Conservation (phyloP, 2,329 filamentous ascomycete species). For the Malbranchea zuffiana region DNA sequence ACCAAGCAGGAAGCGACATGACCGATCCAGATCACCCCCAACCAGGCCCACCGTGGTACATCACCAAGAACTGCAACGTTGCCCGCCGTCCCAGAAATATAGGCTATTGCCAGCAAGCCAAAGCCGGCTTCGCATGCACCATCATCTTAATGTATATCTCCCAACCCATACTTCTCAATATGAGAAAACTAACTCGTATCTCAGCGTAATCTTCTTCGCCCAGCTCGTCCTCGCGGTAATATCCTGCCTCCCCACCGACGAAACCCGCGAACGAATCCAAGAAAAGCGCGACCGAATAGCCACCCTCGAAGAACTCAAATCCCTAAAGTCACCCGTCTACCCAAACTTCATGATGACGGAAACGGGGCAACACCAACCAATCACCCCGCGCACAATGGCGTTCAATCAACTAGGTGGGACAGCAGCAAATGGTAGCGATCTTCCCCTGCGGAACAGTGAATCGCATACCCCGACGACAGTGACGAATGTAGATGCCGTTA, state of each 20-base stretch:
- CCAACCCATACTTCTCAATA: neutral
- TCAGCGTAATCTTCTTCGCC: constrained; percentile 40
- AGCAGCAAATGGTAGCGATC: too few species aligned
- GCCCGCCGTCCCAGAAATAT: constrained; percentile 37
- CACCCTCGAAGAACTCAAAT: constrained; percentile 23
- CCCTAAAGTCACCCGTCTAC: constrained; percentile 30
- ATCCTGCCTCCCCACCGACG: constrained; percentile 36
- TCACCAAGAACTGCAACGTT: constrained; percentile 50
- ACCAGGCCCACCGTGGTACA: constrained; percentile 51
- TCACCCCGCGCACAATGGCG: constrained; percentile 33
- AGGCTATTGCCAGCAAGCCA: constrained; percentile 50
- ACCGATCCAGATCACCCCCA: constrained; percentile 46
- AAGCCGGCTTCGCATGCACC: constrained; percentile 46
- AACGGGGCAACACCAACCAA: constrained; percentile 27
- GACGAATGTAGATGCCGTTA: constrained; percentile 12
- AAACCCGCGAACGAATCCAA: constrained; percentile 23
- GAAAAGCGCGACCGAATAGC: constrained; percentile 25
- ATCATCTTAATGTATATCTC: constrained; percentile 42
- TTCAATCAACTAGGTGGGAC: constrained; percentile 33
- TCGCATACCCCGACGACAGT: constrained; percentile 11
- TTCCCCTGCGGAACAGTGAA: constrained; percentile 30
- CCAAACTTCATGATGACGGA: constrained; percentile 17
- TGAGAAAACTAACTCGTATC: neutral
- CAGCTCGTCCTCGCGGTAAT: constrained; percentile 40
- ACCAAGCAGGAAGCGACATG: constrained; percentile 48